Conservation (phyloP, 441 rosid species). For the Isatis lusitanica region DNA sequence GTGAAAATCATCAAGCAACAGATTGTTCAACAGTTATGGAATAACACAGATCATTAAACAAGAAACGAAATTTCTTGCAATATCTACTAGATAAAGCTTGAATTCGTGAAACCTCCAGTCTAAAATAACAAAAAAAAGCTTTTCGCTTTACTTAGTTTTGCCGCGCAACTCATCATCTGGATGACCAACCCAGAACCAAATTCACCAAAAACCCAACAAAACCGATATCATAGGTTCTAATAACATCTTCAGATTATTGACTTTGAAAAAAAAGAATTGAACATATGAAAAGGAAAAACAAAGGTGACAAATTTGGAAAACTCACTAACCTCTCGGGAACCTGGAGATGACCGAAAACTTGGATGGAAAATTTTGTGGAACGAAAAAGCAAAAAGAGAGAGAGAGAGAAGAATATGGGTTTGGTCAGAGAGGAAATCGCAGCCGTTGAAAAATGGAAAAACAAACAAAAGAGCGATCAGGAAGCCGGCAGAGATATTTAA, state of each 20-base stretch:
- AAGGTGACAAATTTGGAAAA: constrained; percentile 15
- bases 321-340: constrained; percentile 18
- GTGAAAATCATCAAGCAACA: constrained; percentile 5
- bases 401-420: constrained; percentile 31
- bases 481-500: constrained; percentile 28
- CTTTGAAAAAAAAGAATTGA: background rate
- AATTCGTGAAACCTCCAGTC: background rate
- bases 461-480: background rate
- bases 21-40: background rate
- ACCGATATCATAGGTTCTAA: background rate
- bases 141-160: background rate
- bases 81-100: background rate
- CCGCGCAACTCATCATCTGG: background rate
- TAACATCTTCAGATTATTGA: background rate
- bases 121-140: background rate
- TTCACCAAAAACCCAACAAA: constrained; percentile 19
- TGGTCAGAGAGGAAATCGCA: constrained; percentile 28
- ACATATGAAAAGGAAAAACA: background rate
- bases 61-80: background rate
- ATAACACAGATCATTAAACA: background rate
- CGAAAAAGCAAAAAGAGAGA: background rate
- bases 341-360: background rate
- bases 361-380: background rate
- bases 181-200: constrained; percentile 25
- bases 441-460: constrained; percentile 17